These are phyloP conservation scores for Vitis hybrid DNA, from an alignment of 177 flowering plant genomes.

Conservation along the genomic window DNA sequence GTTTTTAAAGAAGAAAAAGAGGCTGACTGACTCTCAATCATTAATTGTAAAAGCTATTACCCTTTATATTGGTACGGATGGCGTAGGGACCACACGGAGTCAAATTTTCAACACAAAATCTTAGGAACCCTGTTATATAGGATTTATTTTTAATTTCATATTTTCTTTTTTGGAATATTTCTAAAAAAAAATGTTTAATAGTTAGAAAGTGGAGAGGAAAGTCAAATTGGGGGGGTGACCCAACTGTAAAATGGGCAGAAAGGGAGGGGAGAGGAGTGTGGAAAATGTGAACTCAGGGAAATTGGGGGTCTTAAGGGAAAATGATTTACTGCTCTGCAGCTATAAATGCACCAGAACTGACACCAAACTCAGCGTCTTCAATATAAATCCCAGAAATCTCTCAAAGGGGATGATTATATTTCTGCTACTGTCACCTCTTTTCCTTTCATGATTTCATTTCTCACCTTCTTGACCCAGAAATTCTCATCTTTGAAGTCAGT, in stretches of 20 bases:
- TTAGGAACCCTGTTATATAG: too few species aligned
- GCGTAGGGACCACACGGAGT: constrained; percentile 11
- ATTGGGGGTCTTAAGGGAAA: neutral
- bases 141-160: too few species aligned
- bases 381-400: too few species aligned
- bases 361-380: neutral
- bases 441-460: neutral
- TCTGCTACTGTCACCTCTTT: neutral
- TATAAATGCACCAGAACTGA: neutral
- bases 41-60: constrained; percentile 3
- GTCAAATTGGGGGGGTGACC: too few species aligned
- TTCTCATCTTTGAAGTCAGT: neutral
- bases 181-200: too few species aligned
- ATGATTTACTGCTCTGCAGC: neutral
- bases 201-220: too few species aligned
- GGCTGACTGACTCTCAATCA: neutral
- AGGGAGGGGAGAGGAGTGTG: too few species aligned
- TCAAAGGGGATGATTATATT: too few species aligned
- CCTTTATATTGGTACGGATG: neutral
- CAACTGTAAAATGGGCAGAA: too few species aligned
- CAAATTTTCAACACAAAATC: too few species aligned
- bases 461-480: neutral
- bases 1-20: neutral
- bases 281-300: too few species aligned
- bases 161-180: too few species aligned